These are phyloP conservation scores for Capronia coronata DNA, from an alignment of 2,329 filamentous ascomycete species.

Conservation along the genomic window DNA sequence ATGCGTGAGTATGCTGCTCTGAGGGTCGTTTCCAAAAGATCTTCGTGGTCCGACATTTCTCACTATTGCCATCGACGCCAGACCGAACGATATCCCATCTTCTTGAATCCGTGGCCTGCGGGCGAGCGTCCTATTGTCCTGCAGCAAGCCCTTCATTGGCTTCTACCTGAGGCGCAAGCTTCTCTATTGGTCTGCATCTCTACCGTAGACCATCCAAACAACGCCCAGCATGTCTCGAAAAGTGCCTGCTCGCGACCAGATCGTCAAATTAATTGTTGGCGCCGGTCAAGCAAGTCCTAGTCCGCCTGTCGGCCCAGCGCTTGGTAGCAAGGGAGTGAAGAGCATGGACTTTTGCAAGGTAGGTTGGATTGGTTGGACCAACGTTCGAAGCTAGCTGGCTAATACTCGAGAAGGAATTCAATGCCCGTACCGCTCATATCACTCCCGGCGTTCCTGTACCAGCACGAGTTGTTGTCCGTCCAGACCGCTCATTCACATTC, in stretches of 20 bases:
- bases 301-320: conserved; percentile 89
- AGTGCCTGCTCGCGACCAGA: conserved; percentile 55
- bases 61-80: too few relatives aligned
- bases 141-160: background rate
- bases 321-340: conserved; percentile 97
- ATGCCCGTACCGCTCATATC: conserved; percentile 84
- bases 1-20: too few relatives aligned
- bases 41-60: too few relatives aligned
- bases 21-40: too few relatives aligned
- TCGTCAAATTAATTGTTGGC: conserved; percentile 96
- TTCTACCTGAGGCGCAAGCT: background rate
- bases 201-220: background rate
- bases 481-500: conserved; percentile 89
- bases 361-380: conserved; percentile 23
- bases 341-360: conserved; percentile 99
- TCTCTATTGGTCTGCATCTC: background rate
- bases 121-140: too few relatives aligned
- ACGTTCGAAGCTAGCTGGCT: background rate
- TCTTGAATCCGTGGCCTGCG: too few relatives aligned
- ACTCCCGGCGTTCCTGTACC: conserved; percentile 77
- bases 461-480: conserved; percentile 81
- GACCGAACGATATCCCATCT: too few relatives aligned
- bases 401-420: conserved; percentile 69
- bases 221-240: conserved; percentile 43
- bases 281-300: conserved; percentile 91